Percentiles rank a stretch among this genome's conserved stretches.
Evolutionary conservation across 768 basidiomycete genomes (phyloP).

Genomic region (Trametopsis cervina): DNA sequence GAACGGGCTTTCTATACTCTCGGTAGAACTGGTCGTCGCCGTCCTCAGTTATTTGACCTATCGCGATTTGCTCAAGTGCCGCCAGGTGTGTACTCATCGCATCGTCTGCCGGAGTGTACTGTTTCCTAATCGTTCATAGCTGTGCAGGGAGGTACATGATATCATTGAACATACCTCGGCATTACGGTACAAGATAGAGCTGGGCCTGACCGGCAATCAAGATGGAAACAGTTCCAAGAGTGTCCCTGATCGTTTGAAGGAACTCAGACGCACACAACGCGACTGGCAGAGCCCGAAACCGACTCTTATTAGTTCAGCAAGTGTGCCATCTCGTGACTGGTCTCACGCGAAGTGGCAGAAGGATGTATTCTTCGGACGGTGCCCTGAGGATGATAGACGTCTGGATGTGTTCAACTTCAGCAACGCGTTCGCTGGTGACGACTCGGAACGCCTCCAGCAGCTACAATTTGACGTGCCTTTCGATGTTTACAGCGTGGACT

Average conservation of each 20-base stretch:
- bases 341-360: conserved; percentile 8
- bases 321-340: conserved; percentile 7
- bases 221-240: not conserved
- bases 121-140: not conserved
- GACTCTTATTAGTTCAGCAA: not conserved
- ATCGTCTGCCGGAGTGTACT: not conserved
- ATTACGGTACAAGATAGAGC: conserved; percentile 5
- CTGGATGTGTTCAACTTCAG: conserved; percentile 8
- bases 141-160: not conserved
- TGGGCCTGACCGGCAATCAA: conserved; percentile 8
- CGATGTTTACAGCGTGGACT: conserved; percentile 7
- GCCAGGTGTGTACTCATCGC: conserved; percentile 4
- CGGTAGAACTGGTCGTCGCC: conserved; percentile 10
- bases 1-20: not conserved
- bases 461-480: conserved; percentile 6
- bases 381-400: not conserved
- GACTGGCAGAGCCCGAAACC: conserved; percentile 4
- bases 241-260: not conserved
- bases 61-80: conserved; percentile 7
- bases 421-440: not conserved
- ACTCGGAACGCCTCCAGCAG: conserved; percentile 3
- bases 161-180: not conserved
- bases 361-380: conserved; percentile 4
- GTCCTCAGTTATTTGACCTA: conserved; percentile 8
- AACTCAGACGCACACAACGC: not conserved